Base-by-base conservation (phyloP, 2,329 filamentous ascomycete genomes). In the Cadophora gregata region DNA sequence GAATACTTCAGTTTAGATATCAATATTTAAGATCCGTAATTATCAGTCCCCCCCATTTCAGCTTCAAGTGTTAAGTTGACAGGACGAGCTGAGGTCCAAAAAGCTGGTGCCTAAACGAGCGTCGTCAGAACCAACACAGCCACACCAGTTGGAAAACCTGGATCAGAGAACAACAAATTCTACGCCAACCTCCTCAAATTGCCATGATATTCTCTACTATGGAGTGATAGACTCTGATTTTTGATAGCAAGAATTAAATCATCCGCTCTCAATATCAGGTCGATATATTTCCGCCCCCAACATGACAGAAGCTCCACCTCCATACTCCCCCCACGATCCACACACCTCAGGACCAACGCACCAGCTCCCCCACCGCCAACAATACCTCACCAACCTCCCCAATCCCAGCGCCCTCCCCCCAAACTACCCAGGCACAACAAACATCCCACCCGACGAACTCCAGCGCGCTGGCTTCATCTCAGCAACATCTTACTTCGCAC, bases 401-500 rank as follows among this genome's bases (percentile, higher is more conserved):
- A 58, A 9, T n/a, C 21, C 21, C n/a, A 25, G 5, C 53, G 6
- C 31, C 6, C 53, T 36, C n/a, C 53, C 53, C 1, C 53, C 53
- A 58, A 38, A 58, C 21, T 58, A 38, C 31, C 53, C 53, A 12
- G 53, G 53, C n/a, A 36, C 53, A 36, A 58, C 29, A 5, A 38
- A 4, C 12, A 36, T 58, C 10, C 53, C 53, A 6, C 6, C 29
- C 8, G 38, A 60, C 47, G 58, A 60, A 16, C 58, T 45, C 19
- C 36, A 60, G 19, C 36, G 42, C 14, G 58, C 58, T 6, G 38
- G 58, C 36, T 60, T 60, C 58, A 47, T 60, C 12, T 60, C 58
- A 8, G 58, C 24, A 47, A 19, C 36, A 29, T 48, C 58, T n/a
- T 60, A 60, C 21, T 60, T 60, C 27, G 58, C 12, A n/a, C 38